Evolutionary conservation across 1,139 yeast species (phyloP).

Genomic region (Sugiyamaella xylanicola): DNA sequence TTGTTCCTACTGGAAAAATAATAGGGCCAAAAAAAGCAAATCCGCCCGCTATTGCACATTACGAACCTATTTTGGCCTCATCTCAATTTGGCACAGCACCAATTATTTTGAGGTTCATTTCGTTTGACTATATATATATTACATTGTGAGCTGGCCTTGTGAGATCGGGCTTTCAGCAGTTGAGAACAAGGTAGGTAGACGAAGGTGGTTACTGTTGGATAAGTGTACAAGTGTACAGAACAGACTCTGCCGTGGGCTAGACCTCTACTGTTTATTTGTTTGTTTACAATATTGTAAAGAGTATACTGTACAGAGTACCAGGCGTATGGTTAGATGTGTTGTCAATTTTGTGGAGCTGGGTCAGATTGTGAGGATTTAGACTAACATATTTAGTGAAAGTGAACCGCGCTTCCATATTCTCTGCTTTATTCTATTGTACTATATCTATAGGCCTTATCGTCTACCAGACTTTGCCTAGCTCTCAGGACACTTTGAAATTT

Average conservation of each 20-base stretch:
- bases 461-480: too few species aligned
- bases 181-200: not conserved
- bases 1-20: not conserved
- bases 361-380: too few species aligned
- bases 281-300: not conserved
- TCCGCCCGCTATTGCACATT: not conserved
- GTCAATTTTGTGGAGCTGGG: too few species aligned
- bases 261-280: not conserved
- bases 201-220: too few species aligned
- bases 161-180: not conserved
- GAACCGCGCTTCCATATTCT: too few species aligned
- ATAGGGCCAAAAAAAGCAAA: not conserved
- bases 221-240: too few species aligned
- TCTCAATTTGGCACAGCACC: not conserved
- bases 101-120: not conserved
- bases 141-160: not conserved
- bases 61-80: constrained; percentile 1
- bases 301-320: too few species aligned
- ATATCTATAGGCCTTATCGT: too few species aligned
- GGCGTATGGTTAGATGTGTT: not conserved
- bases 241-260: too few species aligned
- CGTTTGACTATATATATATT: not conserved
- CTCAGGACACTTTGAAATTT: too few species aligned
- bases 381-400: too few species aligned
- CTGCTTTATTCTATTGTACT: too few species aligned